Base-by-base conservation (phyloP, 2,329 filamentous ascomycete species). In the Paecilomyces niveus region DNA sequence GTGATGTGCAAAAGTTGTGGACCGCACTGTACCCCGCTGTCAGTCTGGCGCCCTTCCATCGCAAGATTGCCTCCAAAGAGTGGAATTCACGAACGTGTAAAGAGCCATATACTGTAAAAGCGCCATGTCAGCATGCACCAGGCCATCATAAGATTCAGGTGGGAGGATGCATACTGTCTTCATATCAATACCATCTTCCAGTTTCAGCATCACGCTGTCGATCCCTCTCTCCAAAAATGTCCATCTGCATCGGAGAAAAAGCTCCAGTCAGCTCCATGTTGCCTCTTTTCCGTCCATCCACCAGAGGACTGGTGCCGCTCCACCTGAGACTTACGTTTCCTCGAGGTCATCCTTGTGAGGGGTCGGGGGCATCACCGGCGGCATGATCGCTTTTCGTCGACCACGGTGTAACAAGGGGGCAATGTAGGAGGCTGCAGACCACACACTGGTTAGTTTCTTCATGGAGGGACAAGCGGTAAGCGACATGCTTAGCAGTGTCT, bases 1-100 rank as follows among this genome's bases (percentile, higher is more conserved):
- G 94, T 24, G 94, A 96, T 58, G 94, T 99, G 75, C 94, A 99
- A 76, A 99, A 99, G 79, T 99, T 97, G 79, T 99, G 94, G 54
- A 99, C 94, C 61, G 92, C 92, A 56, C 83, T 92, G 72, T 57
- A 18, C 57, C 56, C 22, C 63, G 39, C 22, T 54, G 54, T 62
- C 33, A 63, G 56, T 21, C 18, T 60, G 49, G 58, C 11, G 10
- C 22, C 22, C 10, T 57, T 62, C 66, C 54, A 64, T 58, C 53
- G 29, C 33, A 52, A 53, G 33, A 21, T 57, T 57, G 35, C 26
- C 4, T 29, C 66, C 18, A 68, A 7, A 31, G 24, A 50, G 50
- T 54, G 33, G 56, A 13, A 58, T 21, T 21, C n/a, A 74, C 77
- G 65, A 72, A 91, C 88, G 93, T 97, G 78, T 97, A 97, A 61